Evolutionary conservation across 176 grass and related monocot genomes (phyloP), one percentile per base, ranked within the genome.

Genomic region (Carex scoparia): DNA sequence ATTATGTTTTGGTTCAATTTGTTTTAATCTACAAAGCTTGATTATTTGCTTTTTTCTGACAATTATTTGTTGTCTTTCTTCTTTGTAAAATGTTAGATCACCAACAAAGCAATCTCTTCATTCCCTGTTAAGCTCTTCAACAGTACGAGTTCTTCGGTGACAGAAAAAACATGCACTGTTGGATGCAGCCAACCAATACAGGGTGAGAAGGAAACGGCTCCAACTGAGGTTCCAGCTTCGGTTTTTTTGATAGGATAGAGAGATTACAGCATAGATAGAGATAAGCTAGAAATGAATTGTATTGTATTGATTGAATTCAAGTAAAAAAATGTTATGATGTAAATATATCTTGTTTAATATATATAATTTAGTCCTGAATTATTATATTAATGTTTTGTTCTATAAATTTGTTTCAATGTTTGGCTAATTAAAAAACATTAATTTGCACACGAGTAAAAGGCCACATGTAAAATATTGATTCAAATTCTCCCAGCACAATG

Each of bases 21-120:
- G 79, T 4, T 75, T 82, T 84, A 2, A 61, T 86, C 53, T 79
- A 35, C 28, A 35, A 58, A 33, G 27, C 23, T 58, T 58, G 71
- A 79, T 7, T 78, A 78, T 78, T 57, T 56, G 16, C 6, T 51
- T 51, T 71, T 58, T 16, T 37, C 74, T 79, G 53, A 57, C 27
- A 79, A 37, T 23, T 79, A 69, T 79, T 87, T 44, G 4, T 75
- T 85, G 56, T 80, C 42, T 61, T 19, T 81, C 33, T 14, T 15
- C 15, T 89, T 78, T 92, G 11, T 59, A 51, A 66, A 51, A 37
- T 87, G 84, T 81, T 80, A 99, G 93, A 99, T 94, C 65, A 35
- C 33, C 4, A 30, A 54, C 3, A 30, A 12, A 53, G 10, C 48
- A 76, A 19, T 1, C 5, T 69, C 44, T 28, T 51, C 42, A 75